phyloP scores from a whole-genome alignment of 2,329 filamentous ascomycete genomes.

The Fusarium sp. region DNA sequence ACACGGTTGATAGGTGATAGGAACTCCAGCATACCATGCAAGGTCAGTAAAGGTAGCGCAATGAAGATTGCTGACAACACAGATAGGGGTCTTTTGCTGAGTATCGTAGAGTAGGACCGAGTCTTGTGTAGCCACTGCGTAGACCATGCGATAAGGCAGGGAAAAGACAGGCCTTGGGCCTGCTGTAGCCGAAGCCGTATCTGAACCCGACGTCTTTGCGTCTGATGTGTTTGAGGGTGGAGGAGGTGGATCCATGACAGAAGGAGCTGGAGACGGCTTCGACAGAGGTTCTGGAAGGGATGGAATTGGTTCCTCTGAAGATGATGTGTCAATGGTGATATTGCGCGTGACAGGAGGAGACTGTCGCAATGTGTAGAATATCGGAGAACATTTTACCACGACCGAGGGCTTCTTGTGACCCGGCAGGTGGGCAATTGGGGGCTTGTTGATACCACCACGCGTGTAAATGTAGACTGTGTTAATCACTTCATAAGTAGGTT shows the following conservation, averaged over 20 bases:
- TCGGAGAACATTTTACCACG: constrained; percentile 91
- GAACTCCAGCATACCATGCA: constrained; percentile 74
- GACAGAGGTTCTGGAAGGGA: constrained; percentile 85
- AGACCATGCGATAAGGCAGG: constrained; percentile 91
- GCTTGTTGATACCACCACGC: constrained; percentile 93
- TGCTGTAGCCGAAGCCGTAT: constrained; percentile 60
- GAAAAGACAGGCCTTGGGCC: constrained; percentile 79
- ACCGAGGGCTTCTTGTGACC: constrained; percentile 99
- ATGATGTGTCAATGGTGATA: constrained; percentile 95
- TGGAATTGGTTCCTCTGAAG: constrained; percentile 82
- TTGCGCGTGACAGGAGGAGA: constrained; percentile 76
- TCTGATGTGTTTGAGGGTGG: constrained; percentile 62
- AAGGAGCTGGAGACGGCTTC: constrained; percentile 64
- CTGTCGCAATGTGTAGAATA: constrained; percentile 84
- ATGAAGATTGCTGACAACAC: constrained; percentile 95
- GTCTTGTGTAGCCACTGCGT: constrained; percentile 96
- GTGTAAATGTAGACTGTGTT: constrained; percentile 99
- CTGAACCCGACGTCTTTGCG: constrained; percentile 58
- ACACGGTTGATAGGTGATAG: neutral
- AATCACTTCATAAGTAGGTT: constrained; percentile 83
- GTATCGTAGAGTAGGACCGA: constrained; percentile 96
- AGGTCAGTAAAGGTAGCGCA: constrained; percentile 97
- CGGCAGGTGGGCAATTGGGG: constrained; percentile 91
- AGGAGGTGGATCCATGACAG: constrained; percentile 86
- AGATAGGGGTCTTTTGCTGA: constrained; percentile 92